Conservation (phyloP, 495 filamentous ascomycete species). For the Bacidia gigantensis region DNA sequence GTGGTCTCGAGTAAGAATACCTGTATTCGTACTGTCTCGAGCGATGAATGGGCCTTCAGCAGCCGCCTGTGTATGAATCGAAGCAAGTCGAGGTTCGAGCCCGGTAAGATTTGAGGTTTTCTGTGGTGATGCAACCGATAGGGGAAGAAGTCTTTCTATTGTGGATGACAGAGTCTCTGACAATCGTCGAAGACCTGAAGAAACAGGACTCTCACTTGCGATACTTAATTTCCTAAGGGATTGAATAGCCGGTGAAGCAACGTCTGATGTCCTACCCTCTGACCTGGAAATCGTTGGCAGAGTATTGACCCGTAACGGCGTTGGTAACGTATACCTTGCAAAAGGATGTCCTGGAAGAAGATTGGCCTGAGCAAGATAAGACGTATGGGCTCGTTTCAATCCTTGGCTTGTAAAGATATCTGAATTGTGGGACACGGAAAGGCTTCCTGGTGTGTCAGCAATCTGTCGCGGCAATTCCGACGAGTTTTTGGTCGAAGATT, state of each 20-base stretch:
- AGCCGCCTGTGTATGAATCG: neutral
- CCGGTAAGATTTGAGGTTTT: neutral
- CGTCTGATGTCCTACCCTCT: neutral
- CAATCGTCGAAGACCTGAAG: neutral
- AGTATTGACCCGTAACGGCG: neutral
- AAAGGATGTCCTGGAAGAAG: neutral
- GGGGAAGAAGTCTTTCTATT: neutral
- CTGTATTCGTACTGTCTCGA: neutral
- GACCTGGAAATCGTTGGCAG: neutral
- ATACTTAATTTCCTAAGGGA: neutral
- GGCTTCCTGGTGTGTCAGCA: neutral
- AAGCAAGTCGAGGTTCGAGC: neutral
- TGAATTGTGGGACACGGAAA: neutral
- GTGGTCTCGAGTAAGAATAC: neutral
- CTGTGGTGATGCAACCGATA: neutral
- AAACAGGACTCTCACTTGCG: neutral
- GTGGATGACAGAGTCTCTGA: slow-evolving; percentile 1
- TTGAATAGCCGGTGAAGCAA: neutral
- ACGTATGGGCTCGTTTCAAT: neutral
- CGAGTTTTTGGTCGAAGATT: neutral
- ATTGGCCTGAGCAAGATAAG: neutral
- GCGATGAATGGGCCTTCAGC: neutral
- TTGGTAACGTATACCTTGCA: neutral
- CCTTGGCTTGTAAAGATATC: neutral
- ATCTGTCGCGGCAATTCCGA: neutral